These are phyloP conservation scores for Aegilops bicornis DNA, from an alignment of 176 grass and related monocot species.

Conservation along the genomic window DNA sequence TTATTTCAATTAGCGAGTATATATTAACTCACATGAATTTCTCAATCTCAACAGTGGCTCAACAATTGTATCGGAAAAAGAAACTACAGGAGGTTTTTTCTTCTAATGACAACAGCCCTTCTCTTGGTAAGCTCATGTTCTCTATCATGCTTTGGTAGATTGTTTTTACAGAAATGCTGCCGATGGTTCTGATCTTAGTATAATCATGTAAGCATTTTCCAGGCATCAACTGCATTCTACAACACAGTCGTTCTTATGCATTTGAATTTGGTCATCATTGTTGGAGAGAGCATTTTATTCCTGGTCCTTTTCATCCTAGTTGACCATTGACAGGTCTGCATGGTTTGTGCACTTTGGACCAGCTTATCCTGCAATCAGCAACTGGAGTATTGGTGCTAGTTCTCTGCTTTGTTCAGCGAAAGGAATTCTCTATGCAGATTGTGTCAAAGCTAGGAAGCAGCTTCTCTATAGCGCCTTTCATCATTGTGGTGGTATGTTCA, in stretches of 20 bases:
- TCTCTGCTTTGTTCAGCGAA: conserved; percentile 84
- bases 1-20: background rate
- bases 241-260: conserved; percentile 10
- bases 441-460: conserved; percentile 95
- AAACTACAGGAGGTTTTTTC: conserved; percentile 94
- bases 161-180: conserved; percentile 11
- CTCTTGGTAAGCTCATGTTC: conserved; percentile 74
- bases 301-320: conserved; percentile 99
- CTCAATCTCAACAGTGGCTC: conserved; percentile 71
- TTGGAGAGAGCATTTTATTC: conserved; percentile 66
- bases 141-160: conserved; percentile 31
- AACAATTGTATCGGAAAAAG: conserved; percentile 98
- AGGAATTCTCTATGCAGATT: conserved; percentile 73
- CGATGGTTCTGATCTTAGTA: background rate
- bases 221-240: background rate
- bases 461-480: conserved; percentile 89
- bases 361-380: conserved; percentile 94
- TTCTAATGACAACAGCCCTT: conserved; percentile 85
- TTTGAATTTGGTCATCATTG: conserved; percentile 19
- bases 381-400: conserved; percentile 90
- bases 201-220: conserved; percentile 3
- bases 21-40: conserved; percentile 17
- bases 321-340: conserved; percentile 97
- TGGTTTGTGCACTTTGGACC: conserved; percentile 78
- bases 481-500: conserved; percentile 84